Evolutionary conservation across 1,139 yeast genomes (phyloP), one percentile per base, ranked within the genome.

Genomic region (Candida sanyaensis): DNA sequence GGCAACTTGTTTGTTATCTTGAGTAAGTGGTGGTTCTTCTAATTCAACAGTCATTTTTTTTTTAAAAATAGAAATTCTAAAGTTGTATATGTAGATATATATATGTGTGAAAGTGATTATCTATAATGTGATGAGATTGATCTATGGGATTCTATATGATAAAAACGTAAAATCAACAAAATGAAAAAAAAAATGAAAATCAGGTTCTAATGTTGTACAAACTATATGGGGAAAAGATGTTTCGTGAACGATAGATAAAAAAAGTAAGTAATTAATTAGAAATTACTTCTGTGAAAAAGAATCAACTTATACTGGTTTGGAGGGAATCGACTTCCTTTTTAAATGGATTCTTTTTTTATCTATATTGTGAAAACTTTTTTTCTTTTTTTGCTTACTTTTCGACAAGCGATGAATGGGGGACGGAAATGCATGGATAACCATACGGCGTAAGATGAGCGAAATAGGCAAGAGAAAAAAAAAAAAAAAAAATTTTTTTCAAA

Each of bases 1-100:
- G 30, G 77, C 61, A 2, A 90, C 93, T 57, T 91, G 83, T 43
- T 62, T 56, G 58, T 75, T 69, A 50, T 71, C 68, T 41, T 64
- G 64, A 6, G 65, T 61, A 41, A 74, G 62, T 13, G 72, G 68
- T 8, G 78, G 77, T 55, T 78, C 83, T 62, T 78, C 82, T 45
- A 75, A 62, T 55, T 75, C 80, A 43, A 75, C 61, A 17, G 76
- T 62, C 78, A 74, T 74, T n/a, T 6, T 37, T 5, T 2, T 12
- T 10, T 6, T 36, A 13, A 31, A 7, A 21, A 12, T 23, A 27
- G 12, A 11, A 11, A 29, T 29, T 9, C n/a, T n/a, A n/a, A 29
- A 3, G 37, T 17, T 31, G 13, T n/a, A 31, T 10, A 17, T 33
- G 27, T 34, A n/a, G 21, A 4, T 36, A 23, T 24, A 26, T 17